Evolutionary conservation across 176 grass and related monocot genomes (phyloP), one percentile per base, ranked within the genome.

Genomic region (Musa acuminata): DNA sequence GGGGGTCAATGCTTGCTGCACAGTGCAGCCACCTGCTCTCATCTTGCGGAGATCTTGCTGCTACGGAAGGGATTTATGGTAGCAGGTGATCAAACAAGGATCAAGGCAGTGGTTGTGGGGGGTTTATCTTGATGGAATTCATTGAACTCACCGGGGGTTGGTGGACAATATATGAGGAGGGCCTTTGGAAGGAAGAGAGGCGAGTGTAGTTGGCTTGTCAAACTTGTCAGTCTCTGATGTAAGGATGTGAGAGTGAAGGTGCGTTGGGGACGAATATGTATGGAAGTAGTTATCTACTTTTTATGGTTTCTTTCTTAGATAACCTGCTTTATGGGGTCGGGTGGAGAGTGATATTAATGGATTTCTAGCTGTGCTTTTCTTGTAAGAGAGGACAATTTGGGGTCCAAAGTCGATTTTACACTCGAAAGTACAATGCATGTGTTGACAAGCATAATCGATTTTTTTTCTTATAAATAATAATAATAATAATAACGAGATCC

Each of bases 21-120:
- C 86, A 21, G 88, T 91, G 84, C 90, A 93, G 27, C 87, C 95
- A 73, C 90, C 95, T 51, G 90, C 82, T 83, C 90, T 87, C 90
- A 98, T 96, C 75, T 82, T 86, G 20, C 11, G 2, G 9, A 9
- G 9, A 22, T 22, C 19, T 11, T 23, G 20, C 14, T 12, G 59
- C 2, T 7, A 50, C 5, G 73, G 1, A 51, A 67, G 64, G 3
- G 64, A 67, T 26, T 12, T 5, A 11, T 12, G 21, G 21, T 27
- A 67, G 8, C 23, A 13, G 25, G 20, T 10, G 12, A 67, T 26
- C 23, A 29, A 66, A 11, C 12, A 67, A 1, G 64, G 64, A 67
- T 67, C 64, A 26, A 26, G 1, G 64, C 14, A 62, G 57, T 19
- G 13, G 57, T 14, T 62, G 57, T 8, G 20, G 20, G 17, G 20